These are phyloP conservation scores for Candida pseudofarinosa DNA, from an alignment of 805 yeast species.

Conservation along the genomic window DNA sequence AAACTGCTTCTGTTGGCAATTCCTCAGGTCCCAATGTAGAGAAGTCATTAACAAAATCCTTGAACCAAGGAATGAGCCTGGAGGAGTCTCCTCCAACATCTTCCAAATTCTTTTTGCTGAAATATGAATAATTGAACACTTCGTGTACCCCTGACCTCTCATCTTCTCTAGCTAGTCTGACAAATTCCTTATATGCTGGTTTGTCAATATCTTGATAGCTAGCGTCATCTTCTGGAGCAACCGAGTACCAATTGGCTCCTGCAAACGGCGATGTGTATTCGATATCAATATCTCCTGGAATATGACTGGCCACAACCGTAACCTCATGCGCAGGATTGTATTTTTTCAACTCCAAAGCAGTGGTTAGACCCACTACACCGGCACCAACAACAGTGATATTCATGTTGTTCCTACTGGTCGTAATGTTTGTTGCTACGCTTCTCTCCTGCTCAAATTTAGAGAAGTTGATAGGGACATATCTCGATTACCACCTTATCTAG, in stretches of 20 bases:
- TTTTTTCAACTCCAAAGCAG: conserved; percentile 28
- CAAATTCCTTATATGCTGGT: conserved; percentile 45
- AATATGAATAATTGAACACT: conserved; percentile 14
- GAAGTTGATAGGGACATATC: too few species aligned
- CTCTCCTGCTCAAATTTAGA: too few species aligned
- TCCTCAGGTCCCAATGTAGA: conserved; percentile 29
- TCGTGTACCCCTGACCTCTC: conserved; percentile 49
- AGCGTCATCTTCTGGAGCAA: conserved; percentile 42
- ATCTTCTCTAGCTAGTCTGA: conserved; percentile 40
- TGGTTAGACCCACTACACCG: conserved; percentile 36
- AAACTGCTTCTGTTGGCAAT: conserved; percentile 35
- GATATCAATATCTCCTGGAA: conserved; percentile 53
- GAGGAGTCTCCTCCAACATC: conserved; percentile 4
- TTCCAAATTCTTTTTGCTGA: conserved; percentile 9
- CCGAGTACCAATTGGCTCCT: conserved; percentile 69
- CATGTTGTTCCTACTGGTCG: background rate
- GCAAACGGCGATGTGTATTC: conserved; percentile 65
- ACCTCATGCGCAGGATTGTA: conserved; percentile 17
- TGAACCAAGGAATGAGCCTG: conserved; percentile 44
- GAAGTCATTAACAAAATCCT: conserved; percentile 38
- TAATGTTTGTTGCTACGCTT: background rate
- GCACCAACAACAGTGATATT: conserved; percentile 24
- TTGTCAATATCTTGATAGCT: conserved; percentile 42
- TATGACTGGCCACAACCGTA: conserved; percentile 30
- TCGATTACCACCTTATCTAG: too few species aligned